These are phyloP conservation scores for Talaromyces sp. DNA, from an alignment of 2,329 filamentous ascomycete genomes.

Conservation along the genomic window DNA sequence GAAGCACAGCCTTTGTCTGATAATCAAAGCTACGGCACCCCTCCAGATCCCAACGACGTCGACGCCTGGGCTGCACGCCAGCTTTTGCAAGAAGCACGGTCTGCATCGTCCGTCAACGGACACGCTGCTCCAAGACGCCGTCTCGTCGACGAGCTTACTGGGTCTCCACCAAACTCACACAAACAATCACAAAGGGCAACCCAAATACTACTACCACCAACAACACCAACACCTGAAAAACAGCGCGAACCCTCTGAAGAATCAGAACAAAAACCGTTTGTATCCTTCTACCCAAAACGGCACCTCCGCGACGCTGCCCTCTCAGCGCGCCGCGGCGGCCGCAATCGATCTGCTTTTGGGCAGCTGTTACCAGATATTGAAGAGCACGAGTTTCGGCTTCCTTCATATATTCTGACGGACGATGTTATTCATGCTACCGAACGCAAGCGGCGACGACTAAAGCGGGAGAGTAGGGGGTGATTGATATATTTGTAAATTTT, in stretches of 20 bases:
- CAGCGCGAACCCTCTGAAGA: background rate
- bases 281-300: slow-evolving; percentile 79
- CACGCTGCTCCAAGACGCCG: slow-evolving; percentile 4
- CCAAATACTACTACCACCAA: background rate
- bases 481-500: background rate
- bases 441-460: slow-evolving; percentile 33
- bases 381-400: slow-evolving; percentile 70
- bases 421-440: slow-evolving; percentile 39
- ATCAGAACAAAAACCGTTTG: slow-evolving; percentile 58
- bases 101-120: slow-evolving; percentile 38
- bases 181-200: background rate
- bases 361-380: slow-evolving; percentile 66
- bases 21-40: slow-evolving; percentile 43
- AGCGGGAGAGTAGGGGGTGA: slow-evolving; percentile 23
- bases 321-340: slow-evolving; percentile 63
- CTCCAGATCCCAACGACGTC: slow-evolving; percentile 63
- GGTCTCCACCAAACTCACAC: slow-evolving; percentile 5
- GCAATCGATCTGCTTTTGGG: slow-evolving; percentile 75
- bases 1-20: slow-evolving; percentile 15
- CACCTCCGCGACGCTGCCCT: slow-evolving; percentile 76
- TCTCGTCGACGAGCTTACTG: slow-evolving; percentile 7
- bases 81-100: slow-evolving; percentile 66
- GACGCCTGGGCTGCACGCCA: slow-evolving; percentile 70
- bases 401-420: slow-evolving; percentile 52
- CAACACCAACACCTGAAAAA: background rate